Evolutionary conservation across 2,329 filamentous ascomycete genomes (phyloP).

Genomic region (Talaromyces sp.): DNA sequence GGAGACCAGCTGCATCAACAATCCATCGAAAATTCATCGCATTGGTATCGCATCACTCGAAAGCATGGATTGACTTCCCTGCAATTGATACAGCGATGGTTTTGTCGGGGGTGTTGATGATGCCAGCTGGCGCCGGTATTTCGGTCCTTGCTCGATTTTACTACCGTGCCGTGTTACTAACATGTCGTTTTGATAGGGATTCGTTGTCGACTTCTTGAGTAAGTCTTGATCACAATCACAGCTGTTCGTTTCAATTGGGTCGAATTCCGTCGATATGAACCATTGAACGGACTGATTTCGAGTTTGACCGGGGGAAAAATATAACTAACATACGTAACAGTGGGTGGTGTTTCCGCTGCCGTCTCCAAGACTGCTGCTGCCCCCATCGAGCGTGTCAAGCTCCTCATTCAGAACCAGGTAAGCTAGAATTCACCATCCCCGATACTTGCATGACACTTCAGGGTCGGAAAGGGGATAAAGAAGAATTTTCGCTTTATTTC

Average conservation of each 20-base stretch:
- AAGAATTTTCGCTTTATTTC: background rate
- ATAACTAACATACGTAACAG: conserved; percentile 44
- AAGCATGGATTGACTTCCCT: background rate
- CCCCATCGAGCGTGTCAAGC: conserved; percentile 99
- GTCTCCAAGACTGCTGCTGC: conserved; percentile 99
- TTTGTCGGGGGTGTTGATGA: conserved; percentile 11
- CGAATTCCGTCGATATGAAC: background rate
- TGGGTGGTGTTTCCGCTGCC: conserved; percentile 99
- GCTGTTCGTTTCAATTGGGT: background rate
- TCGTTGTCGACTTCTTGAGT: conserved; percentile 98
- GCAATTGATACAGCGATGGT: conserved; percentile 10
- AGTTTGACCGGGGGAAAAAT: background rate
- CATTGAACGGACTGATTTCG: background rate
- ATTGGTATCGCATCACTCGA: conserved; percentile 8
- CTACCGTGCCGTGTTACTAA: conserved; percentile 24
- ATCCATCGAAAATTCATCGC: conserved; percentile 6
- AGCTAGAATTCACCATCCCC: conserved; percentile 36
- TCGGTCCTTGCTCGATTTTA: background rate
- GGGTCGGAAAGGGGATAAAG: background rate
- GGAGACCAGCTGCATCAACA: conserved; percentile 13
- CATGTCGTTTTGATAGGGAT: conserved; percentile 56
- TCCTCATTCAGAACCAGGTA: conserved; percentile 99
- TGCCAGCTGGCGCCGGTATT: conserved; percentile 5
- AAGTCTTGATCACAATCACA: conserved; percentile 49
- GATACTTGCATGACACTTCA: no score